phyloP scores from a whole-genome alignment of 2,329 filamentous ascomycete species.

The Aspergillus hiratsukae region DNA sequence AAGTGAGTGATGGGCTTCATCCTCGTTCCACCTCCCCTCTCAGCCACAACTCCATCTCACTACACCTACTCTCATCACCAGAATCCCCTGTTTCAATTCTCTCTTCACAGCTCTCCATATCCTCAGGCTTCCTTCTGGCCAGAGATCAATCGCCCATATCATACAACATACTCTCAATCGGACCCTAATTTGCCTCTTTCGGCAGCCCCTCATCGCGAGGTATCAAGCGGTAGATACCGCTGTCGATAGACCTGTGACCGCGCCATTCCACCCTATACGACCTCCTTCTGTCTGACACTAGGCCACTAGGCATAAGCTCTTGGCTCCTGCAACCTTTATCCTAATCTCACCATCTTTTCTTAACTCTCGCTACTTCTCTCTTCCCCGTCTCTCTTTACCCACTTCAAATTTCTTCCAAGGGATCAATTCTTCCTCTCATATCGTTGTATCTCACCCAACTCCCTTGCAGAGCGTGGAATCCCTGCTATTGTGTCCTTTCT shows the following conservation, averaged over 20 bases:
- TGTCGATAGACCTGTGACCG: not conserved
- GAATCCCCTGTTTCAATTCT: not conserved
- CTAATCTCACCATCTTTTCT: slow-evolving; percentile 1
- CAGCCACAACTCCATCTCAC: not conserved
- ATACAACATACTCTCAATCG: not conserved
- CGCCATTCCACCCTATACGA: not conserved
- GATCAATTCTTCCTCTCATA: not conserved
- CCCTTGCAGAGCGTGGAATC: not conserved
- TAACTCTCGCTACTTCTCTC: slow-evolving; percentile 7
- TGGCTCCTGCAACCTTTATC: not conserved
- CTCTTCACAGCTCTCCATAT: not conserved
- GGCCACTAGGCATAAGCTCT: not conserved
- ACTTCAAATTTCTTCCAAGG: not conserved
- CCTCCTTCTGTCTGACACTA: not conserved
- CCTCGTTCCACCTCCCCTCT: not conserved
- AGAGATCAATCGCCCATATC: not conserved
- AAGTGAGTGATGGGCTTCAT: not conserved
- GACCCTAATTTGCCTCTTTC: not conserved
- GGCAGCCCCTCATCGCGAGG: not conserved
- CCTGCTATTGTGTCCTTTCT: not conserved
- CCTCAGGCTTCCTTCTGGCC: not conserved
- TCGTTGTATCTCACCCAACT: not conserved
- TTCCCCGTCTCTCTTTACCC: slow-evolving; percentile 3
- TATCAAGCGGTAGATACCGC: not conserved
- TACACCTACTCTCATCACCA: not conserved